Evolutionary conservation across 1,284 basidiomycete genomes (phyloP), one percentile per base, ranked within the genome.

Genomic region (Ustilago sp.): DNA sequence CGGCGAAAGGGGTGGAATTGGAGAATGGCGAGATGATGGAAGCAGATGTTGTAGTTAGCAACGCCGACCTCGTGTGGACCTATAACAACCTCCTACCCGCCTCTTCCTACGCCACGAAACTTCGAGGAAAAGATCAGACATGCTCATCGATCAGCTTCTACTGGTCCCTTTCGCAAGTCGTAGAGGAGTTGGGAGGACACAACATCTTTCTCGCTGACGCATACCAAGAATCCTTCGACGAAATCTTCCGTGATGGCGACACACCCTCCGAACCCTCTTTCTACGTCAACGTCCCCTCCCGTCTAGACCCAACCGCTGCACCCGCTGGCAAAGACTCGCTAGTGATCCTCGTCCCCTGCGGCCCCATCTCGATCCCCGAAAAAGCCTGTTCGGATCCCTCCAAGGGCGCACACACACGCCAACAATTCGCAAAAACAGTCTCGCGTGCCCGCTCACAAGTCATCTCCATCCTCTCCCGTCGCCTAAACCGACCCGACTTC

Each of bases 71-170:
- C 34, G 87, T 89, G 1, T 89, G 88, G 87, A 87, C 88, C 6
- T 88, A 88, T 79, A 87, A 88, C 65, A 71, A 81, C 65, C 84
- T 89, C 32, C 86, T 89, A 8, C 86, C 87, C 8, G 71, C 79
- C 8, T 84, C 81, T 9, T 80, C 68, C 54, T 86, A 87, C 60
- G 77, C 82, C 17, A 75, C 77, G 56, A 68, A 76, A n/a, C 66
- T 85, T 4, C 70, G 69, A 34, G 62, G 78, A 50, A 81, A 84
- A n/a, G 79, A 85, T 52, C 81, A 84, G 53, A 88, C 88, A 3
- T 89, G 89, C 81, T 88, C 88, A 5, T 87, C 87, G 6, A 89
- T 89, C 64, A 88, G 87, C 23, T 89, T 89, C 80, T 89, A 89
- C 83, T 89, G 89, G 89, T 87, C 87, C 0, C 87, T 89, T 80